Evolutionary conservation across 805 yeast species (phyloP), one percentile per base, ranked within the genome.

Genomic region (Dipodascus albidus): DNA sequence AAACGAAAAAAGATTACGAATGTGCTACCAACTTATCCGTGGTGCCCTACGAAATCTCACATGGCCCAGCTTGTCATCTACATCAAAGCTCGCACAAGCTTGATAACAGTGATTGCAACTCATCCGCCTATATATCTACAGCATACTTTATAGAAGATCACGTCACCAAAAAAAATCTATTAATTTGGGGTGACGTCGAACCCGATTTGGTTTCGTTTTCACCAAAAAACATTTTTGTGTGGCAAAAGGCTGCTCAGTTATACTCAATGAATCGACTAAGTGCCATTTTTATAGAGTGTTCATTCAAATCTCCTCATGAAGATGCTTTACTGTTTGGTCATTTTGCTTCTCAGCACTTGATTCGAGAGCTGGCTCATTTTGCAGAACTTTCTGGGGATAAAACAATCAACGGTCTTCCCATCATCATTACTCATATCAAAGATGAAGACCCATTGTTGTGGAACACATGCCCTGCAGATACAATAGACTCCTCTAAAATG

Each of bases 161-260:
- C 2, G 23, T 33, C 0, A 59, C 73, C 0, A 60, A 67, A 11
- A 58, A 71, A 6, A 69, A 71, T 21, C 50, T 88, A 1, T 65
- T 88, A 6, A 65, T 85, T 2, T 87, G 88, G 74, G 97, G 97
- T 0, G 97, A 89, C 64, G 78, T 87, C 35, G 96, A 89, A 63
- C 75, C 84, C 50, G 95, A 87, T 63, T 42, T 61, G 3, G 64
- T 71, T 1, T 77, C 85, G 8, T 59, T 66, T 4, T 55, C 65
- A 23, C 59, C 70, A 23, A 61, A 64, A 31, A 76, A 79, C 47
- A 51, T 55, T 6, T 51, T 55, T 1, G 74, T 87, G 2, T 87
- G 96, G 96, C 52, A 64, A 2, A 58, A 65, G 19, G 70, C 86
- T 2, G 77, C 83, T 0, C 73, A 75, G 0, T 59, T 71, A 24